A percentile compares a stretch with the other conserved stretches of the same genome.
These are phyloP conservation scores for Simplicillium sp. DNA, from an alignment of 2,329 filamentous ascomycete genomes.

Conservation along the genomic window DNA sequence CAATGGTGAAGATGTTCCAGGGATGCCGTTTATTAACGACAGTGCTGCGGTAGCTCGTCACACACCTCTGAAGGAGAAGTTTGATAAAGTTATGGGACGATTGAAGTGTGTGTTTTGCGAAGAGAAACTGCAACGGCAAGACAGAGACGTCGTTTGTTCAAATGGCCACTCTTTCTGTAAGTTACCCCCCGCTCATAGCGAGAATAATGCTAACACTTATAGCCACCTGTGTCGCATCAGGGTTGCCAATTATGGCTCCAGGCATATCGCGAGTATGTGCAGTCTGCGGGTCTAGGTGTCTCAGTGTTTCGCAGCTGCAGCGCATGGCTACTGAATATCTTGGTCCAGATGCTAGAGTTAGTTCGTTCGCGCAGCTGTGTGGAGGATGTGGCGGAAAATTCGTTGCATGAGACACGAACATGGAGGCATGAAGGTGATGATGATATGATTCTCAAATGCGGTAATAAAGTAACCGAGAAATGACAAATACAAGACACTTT, in stretches of 20 bases:
- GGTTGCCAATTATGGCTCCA: slow-evolving; percentile 43
- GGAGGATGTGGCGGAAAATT: slow-evolving; percentile 33
- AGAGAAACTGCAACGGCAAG: slow-evolving; percentile 19
- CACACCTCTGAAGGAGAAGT: slow-evolving; percentile 23
- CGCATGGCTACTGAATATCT: slow-evolving; percentile 20
- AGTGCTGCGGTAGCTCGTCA: background rate
- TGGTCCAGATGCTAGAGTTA: slow-evolving; percentile 15
- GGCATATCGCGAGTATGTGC: slow-evolving; percentile 44
- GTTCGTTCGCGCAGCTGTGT: slow-evolving; percentile 20
- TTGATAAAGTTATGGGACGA: slow-evolving; percentile 21
- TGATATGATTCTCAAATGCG: background rate
- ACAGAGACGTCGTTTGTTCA: slow-evolving; percentile 26
- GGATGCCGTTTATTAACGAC: slow-evolving; percentile 9
- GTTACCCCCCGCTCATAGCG: slow-evolving; percentile 6
- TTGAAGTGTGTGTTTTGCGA: slow-evolving; percentile 41
- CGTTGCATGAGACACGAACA: slow-evolving; percentile 18
- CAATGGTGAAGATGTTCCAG: slow-evolving; percentile 34
- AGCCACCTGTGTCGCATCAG: slow-evolving; percentile 43
- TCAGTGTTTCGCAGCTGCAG: slow-evolving; percentile 32
- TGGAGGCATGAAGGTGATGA: no score
- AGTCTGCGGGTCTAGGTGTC: slow-evolving; percentile 42
- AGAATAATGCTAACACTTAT: background rate
- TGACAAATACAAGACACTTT: background rate
- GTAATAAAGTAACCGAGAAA: background rate
- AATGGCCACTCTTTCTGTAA: slow-evolving; percentile 31